Percentiles rank a stretch among this genome's conserved stretches.
These are phyloP conservation scores for Heterobasidion occidentale DNA, from an alignment of 1,284 basidiomycete species.

Conservation along the genomic window DNA sequence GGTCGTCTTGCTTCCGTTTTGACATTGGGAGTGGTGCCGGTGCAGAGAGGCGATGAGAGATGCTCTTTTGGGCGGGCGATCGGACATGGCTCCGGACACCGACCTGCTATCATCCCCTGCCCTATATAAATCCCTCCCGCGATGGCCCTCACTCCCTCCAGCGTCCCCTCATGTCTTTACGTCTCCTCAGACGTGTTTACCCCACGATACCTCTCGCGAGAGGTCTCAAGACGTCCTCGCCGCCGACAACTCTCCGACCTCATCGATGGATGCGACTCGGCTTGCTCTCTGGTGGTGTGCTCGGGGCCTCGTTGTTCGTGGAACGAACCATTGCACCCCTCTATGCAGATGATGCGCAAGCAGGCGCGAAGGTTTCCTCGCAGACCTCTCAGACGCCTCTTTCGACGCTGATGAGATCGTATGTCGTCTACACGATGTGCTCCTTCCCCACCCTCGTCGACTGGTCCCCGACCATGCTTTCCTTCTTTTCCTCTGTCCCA, in stretches of 20 bases:
- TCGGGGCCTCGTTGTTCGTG: conserved; percentile 4
- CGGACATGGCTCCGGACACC: no score
- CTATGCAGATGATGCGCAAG: conserved; percentile 6
- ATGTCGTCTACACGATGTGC: conserved; percentile 77
- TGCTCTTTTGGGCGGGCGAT: background rate
- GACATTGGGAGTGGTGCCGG: conserved; percentile 11
- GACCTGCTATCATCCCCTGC: background rate
- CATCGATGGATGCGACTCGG: background rate
- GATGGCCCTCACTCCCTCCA: background rate
- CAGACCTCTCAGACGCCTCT: conserved; percentile 19
- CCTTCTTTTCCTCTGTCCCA: conserved; percentile 55
- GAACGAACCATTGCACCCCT: conserved; percentile 5
- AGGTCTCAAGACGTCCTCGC: background rate
- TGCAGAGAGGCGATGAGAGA: background rate
- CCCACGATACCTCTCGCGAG: background rate
- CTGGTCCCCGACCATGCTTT: conserved; percentile 65
- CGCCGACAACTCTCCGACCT: background rate
- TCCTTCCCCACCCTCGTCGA: conserved; percentile 77
- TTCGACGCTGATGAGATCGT: conserved; percentile 54
- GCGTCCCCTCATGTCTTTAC: background rate
- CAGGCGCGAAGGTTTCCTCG: conserved; percentile 4
- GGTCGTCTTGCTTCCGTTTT: conserved; percentile 20
- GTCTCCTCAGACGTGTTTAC: background rate
- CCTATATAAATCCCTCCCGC: background rate
- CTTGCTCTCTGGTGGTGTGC: background rate